Evolutionary conservation across 768 basidiomycete species (phyloP).

Genomic region (Lentinula sp.): DNA sequence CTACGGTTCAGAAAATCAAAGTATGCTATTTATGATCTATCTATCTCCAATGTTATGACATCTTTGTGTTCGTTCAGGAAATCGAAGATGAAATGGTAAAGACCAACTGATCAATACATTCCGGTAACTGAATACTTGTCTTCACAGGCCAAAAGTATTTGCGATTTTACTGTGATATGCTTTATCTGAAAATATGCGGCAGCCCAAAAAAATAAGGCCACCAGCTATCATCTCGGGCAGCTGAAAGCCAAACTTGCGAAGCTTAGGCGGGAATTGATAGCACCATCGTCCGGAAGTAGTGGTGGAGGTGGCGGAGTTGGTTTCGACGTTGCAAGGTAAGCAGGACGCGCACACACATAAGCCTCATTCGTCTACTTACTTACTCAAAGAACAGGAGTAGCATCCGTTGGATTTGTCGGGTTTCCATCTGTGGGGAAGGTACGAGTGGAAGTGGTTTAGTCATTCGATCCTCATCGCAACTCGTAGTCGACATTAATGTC

Average conservation of each 20-base stretch:
- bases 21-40: slow-evolving; percentile 28
- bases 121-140: slow-evolving; percentile 4
- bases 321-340: slow-evolving; percentile 86
- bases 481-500: slow-evolving; percentile 88
- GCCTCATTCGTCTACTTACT: background rate
- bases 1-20: slow-evolving; percentile 89
- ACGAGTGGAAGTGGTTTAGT: slow-evolving; percentile 1
- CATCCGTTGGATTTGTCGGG: slow-evolving; percentile 90
- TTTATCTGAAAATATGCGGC: slow-evolving; percentile 1
- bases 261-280: slow-evolving; percentile 88
- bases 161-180: slow-evolving; percentile 16
- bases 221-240: slow-evolving; percentile 93
- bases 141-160: slow-evolving; percentile 69
- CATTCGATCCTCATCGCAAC: slow-evolving; percentile 1
- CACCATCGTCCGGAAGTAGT: slow-evolving; percentile 64
- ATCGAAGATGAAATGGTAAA: slow-evolving; percentile 96
- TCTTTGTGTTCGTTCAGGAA: slow-evolving; percentile 45
- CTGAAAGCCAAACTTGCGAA: slow-evolving; percentile 99
- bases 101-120: slow-evolving; percentile 8
- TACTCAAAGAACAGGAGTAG: slow-evolving; percentile 76
- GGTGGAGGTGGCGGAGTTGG: slow-evolving; percentile 88
- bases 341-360: background rate
- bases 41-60: slow-evolving; percentile 14
- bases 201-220: slow-evolving; percentile 96
- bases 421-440: slow-evolving; percentile 97